Percentiles rank a stretch among this genome's conserved stretches.
These are phyloP conservation scores for Cnidoscolus chayamansa DNA, from an alignment of 441 rosid genomes.

Conservation along the genomic window DNA sequence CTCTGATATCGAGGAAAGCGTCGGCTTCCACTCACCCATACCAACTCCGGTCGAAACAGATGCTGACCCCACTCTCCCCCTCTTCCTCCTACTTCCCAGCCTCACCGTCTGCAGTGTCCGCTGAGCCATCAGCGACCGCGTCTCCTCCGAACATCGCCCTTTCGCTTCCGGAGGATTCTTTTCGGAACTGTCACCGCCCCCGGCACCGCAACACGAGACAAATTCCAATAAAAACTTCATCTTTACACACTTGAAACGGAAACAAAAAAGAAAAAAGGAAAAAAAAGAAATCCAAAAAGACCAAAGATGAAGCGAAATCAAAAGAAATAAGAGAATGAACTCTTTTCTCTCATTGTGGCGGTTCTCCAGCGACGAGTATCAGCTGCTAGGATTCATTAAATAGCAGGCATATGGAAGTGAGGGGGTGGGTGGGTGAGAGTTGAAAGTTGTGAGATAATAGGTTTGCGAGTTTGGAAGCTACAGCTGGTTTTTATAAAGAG, in stretches of 20 bases:
- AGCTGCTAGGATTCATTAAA: background rate
- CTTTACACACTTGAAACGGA: background rate
- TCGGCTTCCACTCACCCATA: conserved; percentile 54
- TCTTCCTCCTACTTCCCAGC: conserved; percentile 33
- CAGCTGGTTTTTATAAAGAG: background rate
- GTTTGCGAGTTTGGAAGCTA: too few relatives aligned
- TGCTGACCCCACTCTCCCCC: conserved; percentile 15
- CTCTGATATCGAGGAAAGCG: conserved; percentile 56
- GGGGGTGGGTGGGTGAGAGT: too few relatives aligned
- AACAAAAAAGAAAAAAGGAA: too few relatives aligned
- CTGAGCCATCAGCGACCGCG: conserved; percentile 27
- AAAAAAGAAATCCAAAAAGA: too few relatives aligned
- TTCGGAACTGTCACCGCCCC: conserved; percentile 8
- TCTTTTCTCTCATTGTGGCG: background rate
- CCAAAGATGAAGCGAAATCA: too few relatives aligned
- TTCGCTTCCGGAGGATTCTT: conserved; percentile 3
- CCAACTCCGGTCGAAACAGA: conserved; percentile 2
- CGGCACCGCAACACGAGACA: conserved; percentile 38
- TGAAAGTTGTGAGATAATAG: background rate
- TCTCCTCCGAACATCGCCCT: conserved; percentile 29
- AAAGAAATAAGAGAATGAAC: background rate
- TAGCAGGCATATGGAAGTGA: too few relatives aligned
- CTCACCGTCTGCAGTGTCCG: conserved; percentile 20
- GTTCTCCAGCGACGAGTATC: background rate
- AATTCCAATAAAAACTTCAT: conserved; percentile 25